A percentile compares a stretch with the other conserved stretches of the same genome.
Evolutionary conservation across 805 yeast species (phyloP).

Genomic region (Saturnispora serradocipensis): DNA sequence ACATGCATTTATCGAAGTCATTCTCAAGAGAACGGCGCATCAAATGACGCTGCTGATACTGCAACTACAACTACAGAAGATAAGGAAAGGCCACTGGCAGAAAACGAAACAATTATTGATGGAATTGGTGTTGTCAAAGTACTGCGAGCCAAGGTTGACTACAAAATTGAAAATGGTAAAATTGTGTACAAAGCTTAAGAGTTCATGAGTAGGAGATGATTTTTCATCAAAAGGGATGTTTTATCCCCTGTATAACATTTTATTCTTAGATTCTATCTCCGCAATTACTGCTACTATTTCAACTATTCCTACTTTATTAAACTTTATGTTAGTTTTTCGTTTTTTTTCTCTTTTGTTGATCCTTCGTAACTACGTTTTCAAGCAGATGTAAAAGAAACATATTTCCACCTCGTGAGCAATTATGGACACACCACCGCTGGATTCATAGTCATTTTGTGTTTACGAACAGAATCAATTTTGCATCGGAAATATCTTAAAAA

Average conservation of each 20-base stretch:
- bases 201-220: neutral
- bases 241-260: no score
- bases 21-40: neutral
- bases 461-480: neutral
- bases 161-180: conserved; percentile 10
- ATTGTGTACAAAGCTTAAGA: conserved; percentile 3
- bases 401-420: neutral
- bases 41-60: neutral
- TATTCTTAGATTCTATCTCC: neutral
- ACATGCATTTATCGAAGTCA: neutral
- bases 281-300: neutral
- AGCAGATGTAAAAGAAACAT: neutral
- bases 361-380: no score
- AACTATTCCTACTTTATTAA: no score
- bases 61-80: neutral
- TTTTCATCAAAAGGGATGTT: neutral
- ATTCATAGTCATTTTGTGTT: no score
- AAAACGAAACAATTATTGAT: conserved; percentile 7
- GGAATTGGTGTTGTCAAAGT: conserved; percentile 12
- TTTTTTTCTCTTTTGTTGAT: no score
- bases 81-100: neutral
- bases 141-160: conserved; percentile 13
- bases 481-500: neutral
- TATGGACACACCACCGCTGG: neutral
- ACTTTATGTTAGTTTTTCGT: neutral